Conservation (phyloP, 495 filamentous ascomycete species). For the Penicillium canescens region DNA sequence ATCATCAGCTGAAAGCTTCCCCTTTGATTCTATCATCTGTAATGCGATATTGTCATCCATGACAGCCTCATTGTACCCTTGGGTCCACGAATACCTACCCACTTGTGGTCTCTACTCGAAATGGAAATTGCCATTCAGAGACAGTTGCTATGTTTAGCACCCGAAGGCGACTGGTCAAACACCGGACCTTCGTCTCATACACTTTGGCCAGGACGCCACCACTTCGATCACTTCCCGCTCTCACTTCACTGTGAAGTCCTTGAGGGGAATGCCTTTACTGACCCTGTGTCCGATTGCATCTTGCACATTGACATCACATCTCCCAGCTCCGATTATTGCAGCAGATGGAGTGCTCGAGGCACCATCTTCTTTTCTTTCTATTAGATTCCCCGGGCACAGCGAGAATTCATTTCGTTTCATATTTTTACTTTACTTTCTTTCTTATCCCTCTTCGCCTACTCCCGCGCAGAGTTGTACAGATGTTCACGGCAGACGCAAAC, state of each 20-base stretch:
- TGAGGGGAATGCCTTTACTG: background rate
- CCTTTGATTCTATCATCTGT: background rate
- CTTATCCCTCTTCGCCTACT: background rate
- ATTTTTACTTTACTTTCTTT: slow-evolving; percentile 9
- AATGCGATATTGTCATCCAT: too few relatives aligned
- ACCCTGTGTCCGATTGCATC: slow-evolving; percentile 2
- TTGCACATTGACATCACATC: slow-evolving; percentile 1
- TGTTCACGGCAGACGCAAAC: background rate
- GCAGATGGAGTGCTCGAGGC: slow-evolving; percentile 10
- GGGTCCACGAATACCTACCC: background rate
- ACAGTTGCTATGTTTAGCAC: too few relatives aligned
- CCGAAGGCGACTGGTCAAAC: background rate
- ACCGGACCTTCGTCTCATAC: background rate
- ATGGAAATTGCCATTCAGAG: background rate
- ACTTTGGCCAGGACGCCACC: background rate
- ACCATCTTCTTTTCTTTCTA: slow-evolving; percentile 16
- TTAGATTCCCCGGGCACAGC: slow-evolving; percentile 34
- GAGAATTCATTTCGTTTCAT: slow-evolving; percentile 14
- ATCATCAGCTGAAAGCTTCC: slow-evolving; percentile 39
- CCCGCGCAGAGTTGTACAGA: slow-evolving; percentile 3
- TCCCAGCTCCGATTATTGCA: slow-evolving; percentile 11
- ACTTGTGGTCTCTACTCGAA: background rate
- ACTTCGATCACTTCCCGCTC: background rate
- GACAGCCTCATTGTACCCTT: too few relatives aligned
- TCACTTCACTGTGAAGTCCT: background rate